A percentile compares a stretch with the other conserved stretches of the same genome.
Conservation (phyloP, 345 rosid species). For the Gossypium rotundifolium region DNA sequence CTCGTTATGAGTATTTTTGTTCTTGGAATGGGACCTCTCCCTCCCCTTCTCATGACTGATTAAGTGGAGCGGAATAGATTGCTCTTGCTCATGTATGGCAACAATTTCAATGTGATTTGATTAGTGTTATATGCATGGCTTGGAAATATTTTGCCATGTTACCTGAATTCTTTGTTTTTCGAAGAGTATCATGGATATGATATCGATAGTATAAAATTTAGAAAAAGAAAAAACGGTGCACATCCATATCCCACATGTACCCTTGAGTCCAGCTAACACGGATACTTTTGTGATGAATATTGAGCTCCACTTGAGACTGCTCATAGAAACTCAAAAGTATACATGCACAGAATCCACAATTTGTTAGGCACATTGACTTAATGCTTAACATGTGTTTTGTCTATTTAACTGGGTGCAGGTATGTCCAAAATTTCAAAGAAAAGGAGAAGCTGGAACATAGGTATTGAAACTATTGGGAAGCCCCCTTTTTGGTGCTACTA, state of each 20-base stretch:
- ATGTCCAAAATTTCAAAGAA: conserved; percentile 34
- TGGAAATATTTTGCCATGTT: not conserved
- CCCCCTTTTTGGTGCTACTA: too few relatives aligned
- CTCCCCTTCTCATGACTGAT: not conserved
- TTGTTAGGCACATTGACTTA: not conserved
- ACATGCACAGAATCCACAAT: not conserved
- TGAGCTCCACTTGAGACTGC: not conserved
- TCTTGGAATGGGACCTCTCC: not conserved
- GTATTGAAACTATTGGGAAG: conserved; percentile 19
- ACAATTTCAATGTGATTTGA: not conserved
- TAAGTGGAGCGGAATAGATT: not conserved
- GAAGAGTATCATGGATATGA: not conserved
- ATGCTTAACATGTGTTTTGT: not conserved
- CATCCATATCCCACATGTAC: not conserved
- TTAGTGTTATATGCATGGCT: not conserved
- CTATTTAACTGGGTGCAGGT: conserved; percentile 23
- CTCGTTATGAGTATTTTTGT: not conserved
- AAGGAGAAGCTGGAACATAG: conserved; percentile 43
- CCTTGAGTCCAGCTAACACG: not conserved
- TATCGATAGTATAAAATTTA: not conserved
- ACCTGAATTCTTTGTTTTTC: not conserved
- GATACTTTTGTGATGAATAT: not conserved
- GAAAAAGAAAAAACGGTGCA: not conserved
- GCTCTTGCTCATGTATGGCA: not conserved
- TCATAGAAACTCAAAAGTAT: not conserved